phyloP scores from a whole-genome alignment of 1,284 basidiomycete genomes.

The Moesziomyces antarcticus region DNA sequence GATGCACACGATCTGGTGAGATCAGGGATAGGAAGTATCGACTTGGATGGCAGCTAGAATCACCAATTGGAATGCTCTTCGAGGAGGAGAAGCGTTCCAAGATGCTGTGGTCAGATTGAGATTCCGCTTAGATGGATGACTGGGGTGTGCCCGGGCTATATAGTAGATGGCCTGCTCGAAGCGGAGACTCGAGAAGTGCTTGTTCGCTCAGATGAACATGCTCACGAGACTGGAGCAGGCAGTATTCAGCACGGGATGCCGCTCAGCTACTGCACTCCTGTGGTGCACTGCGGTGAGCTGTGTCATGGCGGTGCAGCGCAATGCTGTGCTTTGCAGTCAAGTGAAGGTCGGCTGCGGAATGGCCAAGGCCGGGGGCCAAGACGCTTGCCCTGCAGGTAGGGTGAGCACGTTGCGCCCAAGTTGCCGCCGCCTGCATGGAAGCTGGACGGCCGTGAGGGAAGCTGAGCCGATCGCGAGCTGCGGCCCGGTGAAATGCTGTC shows the following conservation, averaged over 20 bases:
- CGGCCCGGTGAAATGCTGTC: neutral
- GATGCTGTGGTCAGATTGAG: conserved; percentile 4
- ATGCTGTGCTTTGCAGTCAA: too few species aligned
- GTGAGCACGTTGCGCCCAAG: conserved; percentile 19
- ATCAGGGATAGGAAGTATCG: conserved; percentile 11
- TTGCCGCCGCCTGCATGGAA: conserved; percentile 11
- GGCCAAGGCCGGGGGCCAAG: conserved; percentile 5
- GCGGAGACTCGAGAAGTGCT: neutral
- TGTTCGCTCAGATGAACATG: neutral
- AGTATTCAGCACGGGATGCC: too few species aligned
- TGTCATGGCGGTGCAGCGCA: conserved; percentile 4
- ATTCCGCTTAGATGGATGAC: neutral
- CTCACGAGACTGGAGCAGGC: conserved; percentile 7
- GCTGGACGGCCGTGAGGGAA: conserved; percentile 2
- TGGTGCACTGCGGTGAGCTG: neutral
- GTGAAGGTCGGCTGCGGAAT: too few species aligned
- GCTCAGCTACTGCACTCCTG: neutral
- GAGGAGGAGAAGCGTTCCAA: conserved; percentile 25
- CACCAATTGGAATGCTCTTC: conserved; percentile 22
- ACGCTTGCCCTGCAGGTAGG: neutral
- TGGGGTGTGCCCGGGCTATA: conserved; percentile 8
- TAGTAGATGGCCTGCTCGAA: conserved; percentile 1
- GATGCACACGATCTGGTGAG: conserved; percentile 24
- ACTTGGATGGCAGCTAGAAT: conserved; percentile 7
- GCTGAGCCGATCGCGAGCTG: too few species aligned